These are phyloP conservation scores for Epichloe amarillans DNA, from an alignment of 2,329 filamentous ascomycete genomes.

Conservation along the genomic window DNA sequence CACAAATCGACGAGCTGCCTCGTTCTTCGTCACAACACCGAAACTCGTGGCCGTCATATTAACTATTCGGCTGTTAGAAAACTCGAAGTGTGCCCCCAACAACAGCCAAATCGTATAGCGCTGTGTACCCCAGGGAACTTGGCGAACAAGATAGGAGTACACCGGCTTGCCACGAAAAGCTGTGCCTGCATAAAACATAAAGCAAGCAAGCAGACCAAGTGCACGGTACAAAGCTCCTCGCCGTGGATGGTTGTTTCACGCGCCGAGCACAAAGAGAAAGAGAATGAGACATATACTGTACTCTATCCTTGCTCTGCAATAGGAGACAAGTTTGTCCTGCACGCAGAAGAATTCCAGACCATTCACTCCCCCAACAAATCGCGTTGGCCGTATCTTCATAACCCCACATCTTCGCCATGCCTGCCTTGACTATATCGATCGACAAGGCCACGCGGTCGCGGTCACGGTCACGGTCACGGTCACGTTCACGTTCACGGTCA, in stretches of 20 bases:
- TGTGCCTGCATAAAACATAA: not conserved
- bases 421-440: constrained; percentile 19
- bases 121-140: too few species aligned
- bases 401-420: constrained; percentile 11
- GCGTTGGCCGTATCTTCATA: not conserved
- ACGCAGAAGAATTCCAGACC: not conserved
- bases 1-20: not conserved
- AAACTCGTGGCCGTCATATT: too few species aligned
- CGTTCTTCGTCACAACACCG: too few species aligned
- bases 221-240: not conserved
- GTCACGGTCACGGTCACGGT: constrained; percentile 11
- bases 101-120: too few species aligned
- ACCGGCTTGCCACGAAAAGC: too few species aligned
- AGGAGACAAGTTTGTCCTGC: too few species aligned
- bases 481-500: constrained; percentile 21
- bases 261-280: too few species aligned
- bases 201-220: not conserved
- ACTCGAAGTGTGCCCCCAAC: too few species aligned
- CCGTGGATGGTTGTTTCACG: not conserved
- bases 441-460: constrained; percentile 17
- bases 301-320: too few species aligned
- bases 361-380: not conserved
- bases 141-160: too few species aligned
- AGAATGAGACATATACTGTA: too few species aligned
- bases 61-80: too few species aligned